Evolutionary conservation across 306 rosid species (phyloP), one percentile per base, ranked within the genome.

Genomic region (Cyclanthera cordifolia): DNA sequence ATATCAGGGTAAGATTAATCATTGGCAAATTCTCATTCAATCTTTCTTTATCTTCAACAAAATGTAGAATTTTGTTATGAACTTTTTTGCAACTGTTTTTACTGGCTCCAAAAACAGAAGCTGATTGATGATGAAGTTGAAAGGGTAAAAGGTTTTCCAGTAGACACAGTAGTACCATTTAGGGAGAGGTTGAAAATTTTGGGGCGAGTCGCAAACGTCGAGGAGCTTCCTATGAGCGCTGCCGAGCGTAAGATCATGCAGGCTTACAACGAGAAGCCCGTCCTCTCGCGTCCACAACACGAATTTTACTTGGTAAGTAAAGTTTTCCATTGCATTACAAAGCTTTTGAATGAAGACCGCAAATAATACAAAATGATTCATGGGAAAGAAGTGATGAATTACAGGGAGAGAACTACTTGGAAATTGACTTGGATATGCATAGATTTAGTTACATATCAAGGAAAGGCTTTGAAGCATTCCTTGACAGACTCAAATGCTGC

Each of bases 201-300:
- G 51, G 99, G 99, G 16, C 96, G 99, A 24, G 96, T 94, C 1
- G 91, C 50, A 43, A 94, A 94, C 25, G 72, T 85, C 5, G 99
- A 94, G 82, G 95, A 86, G 65, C 97, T 94, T 81, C 90, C 84
- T 63, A 75, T 94, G 78, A 85, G 87, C 75, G 88, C 86, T 8
- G 81, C 99, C 6, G 97, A 94, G 79, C 72, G 96, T 69, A 90
- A 83, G 77, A 86, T 94, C 39, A 88, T 94, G 90, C 97, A 90
- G 79, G 97, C 99, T 74, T 94, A 94, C 82, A 94, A 94, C 74
- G 99, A 94, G 75, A 94, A 94, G 75, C 99, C 99, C 4, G 99
- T 94, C 61, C 97, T 94, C 75, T 94, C 99, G 1, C 99, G 99
- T 58, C 99, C 99, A 52, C 99, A 94, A 69, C 99, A 94, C 7